Conservation (phyloP, 148 eudicot species). For the Selenicereus undatus region DNA sequence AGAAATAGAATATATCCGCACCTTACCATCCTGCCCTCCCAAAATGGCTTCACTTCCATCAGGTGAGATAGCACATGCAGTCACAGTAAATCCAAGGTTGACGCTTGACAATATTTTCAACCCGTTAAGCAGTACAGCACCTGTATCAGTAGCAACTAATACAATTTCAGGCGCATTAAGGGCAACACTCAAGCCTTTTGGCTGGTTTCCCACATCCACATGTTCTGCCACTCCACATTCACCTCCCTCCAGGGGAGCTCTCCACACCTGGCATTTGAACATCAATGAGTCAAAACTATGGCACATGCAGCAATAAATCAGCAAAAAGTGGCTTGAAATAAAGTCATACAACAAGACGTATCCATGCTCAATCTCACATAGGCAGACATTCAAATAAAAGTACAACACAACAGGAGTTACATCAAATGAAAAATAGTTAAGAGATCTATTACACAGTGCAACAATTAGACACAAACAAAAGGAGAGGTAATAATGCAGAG, state of each 20-base stretch:
- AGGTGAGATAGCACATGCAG: slow-evolving; percentile 77
- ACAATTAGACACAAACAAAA: background rate
- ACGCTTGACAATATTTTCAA: slow-evolving; percentile 58
- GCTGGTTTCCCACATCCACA: slow-evolving; percentile 81
- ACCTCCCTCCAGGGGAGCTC: slow-evolving; percentile 66
- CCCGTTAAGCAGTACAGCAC: slow-evolving; percentile 73
- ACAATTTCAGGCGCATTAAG: slow-evolving; percentile 52
- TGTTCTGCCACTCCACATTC: slow-evolving; percentile 63
- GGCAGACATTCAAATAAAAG: background rate
- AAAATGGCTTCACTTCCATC: slow-evolving; percentile 87
- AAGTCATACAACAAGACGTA: background rate
- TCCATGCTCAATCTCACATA: background rate
- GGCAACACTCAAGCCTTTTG: slow-evolving; percentile 84
- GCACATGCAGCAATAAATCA: background rate
- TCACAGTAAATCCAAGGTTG: slow-evolving; percentile 68
- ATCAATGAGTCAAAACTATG: background rate
- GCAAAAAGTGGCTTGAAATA: background rate
- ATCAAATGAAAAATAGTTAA: background rate
- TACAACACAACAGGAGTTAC: background rate
- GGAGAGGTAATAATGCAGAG: background rate
- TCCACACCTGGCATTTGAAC: slow-evolving; percentile 58
- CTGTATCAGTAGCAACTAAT: slow-evolving; percentile 72
- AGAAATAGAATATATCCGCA: slow-evolving; percentile 64
- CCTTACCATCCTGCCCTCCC: slow-evolving; percentile 86
- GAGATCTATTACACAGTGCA: background rate